A percentile compares a stretch with the other conserved stretches of the same genome.
Conservation (phyloP, 2,329 filamentous ascomycete species). For the Basipetospora chlamydospora region DNA sequence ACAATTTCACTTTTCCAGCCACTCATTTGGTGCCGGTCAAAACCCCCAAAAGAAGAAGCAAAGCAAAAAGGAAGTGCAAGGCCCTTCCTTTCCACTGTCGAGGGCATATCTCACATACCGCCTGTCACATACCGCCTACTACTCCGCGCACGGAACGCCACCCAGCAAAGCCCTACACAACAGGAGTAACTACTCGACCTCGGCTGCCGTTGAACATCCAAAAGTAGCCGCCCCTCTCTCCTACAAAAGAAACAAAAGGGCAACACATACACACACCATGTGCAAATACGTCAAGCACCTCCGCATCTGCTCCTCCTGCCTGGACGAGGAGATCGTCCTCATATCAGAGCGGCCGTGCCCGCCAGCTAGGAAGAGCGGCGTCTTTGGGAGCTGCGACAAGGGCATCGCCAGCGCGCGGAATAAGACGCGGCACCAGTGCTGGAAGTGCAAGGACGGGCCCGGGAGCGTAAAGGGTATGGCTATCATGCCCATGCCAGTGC, state of each 20-base stretch:
- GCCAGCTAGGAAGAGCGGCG: slow-evolving; percentile 14
- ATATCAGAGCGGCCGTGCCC: slow-evolving; percentile 21
- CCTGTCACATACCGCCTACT: too few relatives aligned
- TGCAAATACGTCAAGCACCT: slow-evolving; percentile 23
- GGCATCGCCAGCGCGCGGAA: slow-evolving; percentile 16
- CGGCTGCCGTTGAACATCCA: too few relatives aligned
- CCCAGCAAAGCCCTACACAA: too few relatives aligned
- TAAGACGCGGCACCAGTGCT: slow-evolving; percentile 18
- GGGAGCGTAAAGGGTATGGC: slow-evolving; percentile 9
- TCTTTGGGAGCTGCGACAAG: slow-evolving; percentile 22
- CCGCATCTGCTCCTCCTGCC: slow-evolving; percentile 19
- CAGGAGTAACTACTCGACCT: too few relatives aligned
- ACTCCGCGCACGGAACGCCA: too few relatives aligned
- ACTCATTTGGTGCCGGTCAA: too few relatives aligned
- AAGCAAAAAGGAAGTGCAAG: too few relatives aligned
- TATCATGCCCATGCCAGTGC: background rate
- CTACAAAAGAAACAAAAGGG: background rate
- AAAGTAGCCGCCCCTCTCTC: too few relatives aligned
- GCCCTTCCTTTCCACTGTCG: too few relatives aligned
- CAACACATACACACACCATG: slow-evolving; percentile 14
- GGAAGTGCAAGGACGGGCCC: slow-evolving; percentile 19
- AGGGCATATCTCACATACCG: too few relatives aligned
- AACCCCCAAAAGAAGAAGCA: too few relatives aligned
- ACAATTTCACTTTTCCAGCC: too few relatives aligned
- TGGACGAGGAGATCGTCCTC: slow-evolving; percentile 19